Evolutionary conservation across 2,329 filamentous ascomycete genomes (phyloP).

Genomic region (Calonectria hongkongensis): DNA sequence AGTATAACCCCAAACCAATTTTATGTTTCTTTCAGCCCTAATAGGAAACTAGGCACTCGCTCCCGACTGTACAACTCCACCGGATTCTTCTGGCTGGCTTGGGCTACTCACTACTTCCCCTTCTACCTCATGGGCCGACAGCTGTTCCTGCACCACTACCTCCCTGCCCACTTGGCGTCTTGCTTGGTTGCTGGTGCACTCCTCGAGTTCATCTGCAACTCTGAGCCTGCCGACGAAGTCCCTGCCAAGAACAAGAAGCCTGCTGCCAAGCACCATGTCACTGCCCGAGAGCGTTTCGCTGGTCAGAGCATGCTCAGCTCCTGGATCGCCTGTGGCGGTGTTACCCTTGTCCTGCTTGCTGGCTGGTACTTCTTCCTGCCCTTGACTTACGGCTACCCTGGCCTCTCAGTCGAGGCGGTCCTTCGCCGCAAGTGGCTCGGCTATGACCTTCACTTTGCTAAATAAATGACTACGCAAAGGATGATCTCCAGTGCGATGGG

Average conservation of each 20-base stretch:
- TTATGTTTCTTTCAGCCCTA: slow-evolving; percentile 48
- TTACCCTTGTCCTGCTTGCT: slow-evolving; percentile 81
- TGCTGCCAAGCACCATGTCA: slow-evolving; percentile 75
- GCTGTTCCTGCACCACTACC: slow-evolving; percentile 97
- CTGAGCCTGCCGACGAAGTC: slow-evolving; percentile 82
- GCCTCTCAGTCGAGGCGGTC: slow-evolving; percentile 86
- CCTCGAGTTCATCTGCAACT: slow-evolving; percentile 96
- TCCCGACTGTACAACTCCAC: slow-evolving; percentile 98
- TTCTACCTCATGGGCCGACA: slow-evolving; percentile 99
- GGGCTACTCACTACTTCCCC: slow-evolving; percentile 97
- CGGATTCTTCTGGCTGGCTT: slow-evolving; percentile 98
- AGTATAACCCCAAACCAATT: slow-evolving; percentile 65
- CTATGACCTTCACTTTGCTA: slow-evolving; percentile 98
- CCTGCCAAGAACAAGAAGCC: slow-evolving; percentile 69
- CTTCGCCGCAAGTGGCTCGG: slow-evolving; percentile 93
- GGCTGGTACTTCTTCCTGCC: slow-evolving; percentile 96
- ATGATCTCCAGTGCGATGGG: slow-evolving; percentile 20
- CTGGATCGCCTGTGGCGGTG: slow-evolving; percentile 85
- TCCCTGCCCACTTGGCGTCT: slow-evolving; percentile 94
- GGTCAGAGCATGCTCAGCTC: slow-evolving; percentile 84
- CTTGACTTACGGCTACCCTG: slow-evolving; percentile 95
- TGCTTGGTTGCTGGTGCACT: slow-evolving; percentile 92
- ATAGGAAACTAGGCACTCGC: slow-evolving; percentile 80
- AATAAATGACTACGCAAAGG: slow-evolving; percentile 73
- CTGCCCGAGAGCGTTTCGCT: slow-evolving; percentile 88